Conservation (phyloP, 371 early-diverging fungal genomes). For the Syncephalis fuscata region DNA sequence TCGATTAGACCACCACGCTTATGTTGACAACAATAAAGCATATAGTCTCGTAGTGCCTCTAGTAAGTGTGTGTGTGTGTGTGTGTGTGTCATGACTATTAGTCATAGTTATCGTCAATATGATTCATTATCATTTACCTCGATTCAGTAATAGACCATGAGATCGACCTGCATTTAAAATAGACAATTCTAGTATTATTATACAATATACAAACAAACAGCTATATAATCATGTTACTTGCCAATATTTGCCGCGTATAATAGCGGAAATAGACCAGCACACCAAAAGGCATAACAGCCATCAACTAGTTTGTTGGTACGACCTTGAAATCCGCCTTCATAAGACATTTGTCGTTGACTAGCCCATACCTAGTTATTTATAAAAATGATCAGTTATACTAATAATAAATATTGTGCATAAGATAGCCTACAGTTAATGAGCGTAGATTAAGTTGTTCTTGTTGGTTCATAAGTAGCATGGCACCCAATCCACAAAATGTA, state of each 20-base stretch:
- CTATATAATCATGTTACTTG: no score
- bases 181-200: no score
- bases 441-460: conserved; percentile 37
- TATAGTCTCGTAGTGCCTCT: conserved; percentile 74
- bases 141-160: neutral
- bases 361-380: conserved; percentile 67
- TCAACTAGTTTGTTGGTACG: conserved; percentile 95
- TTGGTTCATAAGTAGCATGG: conserved; percentile 57
- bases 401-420: neutral
- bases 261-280: conserved; percentile 72
- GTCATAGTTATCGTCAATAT: neutral
- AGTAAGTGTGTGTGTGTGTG: neutral
- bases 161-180: no score
- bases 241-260: conserved; percentile 15
- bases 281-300: conserved; percentile 97
- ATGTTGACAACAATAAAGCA: conserved; percentile 73
- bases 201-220: no score
- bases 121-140: neutral
- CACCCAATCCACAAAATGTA: conserved; percentile 87
- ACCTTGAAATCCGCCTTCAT: conserved; percentile 95
- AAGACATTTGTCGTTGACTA: conserved; percentile 55
- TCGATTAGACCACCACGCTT: conserved; percentile 72
- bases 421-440: conserved; percentile 26
- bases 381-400: no score
- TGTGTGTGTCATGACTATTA: neutral